Percentiles rank a stretch among this genome's conserved stretches.
Conservation (phyloP, 768 basidiomycete species). For the Mycena epipterygia region DNA sequence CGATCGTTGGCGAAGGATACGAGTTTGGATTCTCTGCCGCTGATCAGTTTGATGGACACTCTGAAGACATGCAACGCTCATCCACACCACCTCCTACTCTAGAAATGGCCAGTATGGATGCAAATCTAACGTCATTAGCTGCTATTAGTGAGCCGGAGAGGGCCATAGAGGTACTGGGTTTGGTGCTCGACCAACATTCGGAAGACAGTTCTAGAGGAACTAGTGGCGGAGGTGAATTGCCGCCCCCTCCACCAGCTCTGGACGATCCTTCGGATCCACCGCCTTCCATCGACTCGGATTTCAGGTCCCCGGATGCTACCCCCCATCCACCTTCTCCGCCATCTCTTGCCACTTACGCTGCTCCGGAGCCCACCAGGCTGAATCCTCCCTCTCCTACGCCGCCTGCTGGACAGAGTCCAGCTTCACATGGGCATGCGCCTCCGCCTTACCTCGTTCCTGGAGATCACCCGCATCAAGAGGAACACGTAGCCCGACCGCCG, state of each 20-base stretch:
- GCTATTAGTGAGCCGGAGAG: constrained; percentile 67
- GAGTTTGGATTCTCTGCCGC: constrained; percentile 79
- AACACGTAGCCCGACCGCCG: constrained; percentile 69
- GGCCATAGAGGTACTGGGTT: constrained; percentile 68
- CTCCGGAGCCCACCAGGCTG: constrained; percentile 46
- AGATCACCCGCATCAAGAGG: constrained; percentile 58
- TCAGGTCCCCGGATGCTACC: constrained; percentile 64
- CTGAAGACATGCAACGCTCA: constrained; percentile 73
- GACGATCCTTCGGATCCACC: constrained; percentile 93
- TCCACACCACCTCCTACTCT: constrained; percentile 82
- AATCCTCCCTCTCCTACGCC: constrained; percentile 50
- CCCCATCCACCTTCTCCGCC: constrained; percentile 52
- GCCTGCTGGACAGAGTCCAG: constrained; percentile 48
- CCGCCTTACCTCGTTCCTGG: constrained; percentile 82
- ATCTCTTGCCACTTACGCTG: constrained; percentile 44
- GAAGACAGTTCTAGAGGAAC: constrained; percentile 50
- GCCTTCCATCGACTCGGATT: constrained; percentile 89
- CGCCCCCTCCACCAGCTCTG: constrained; percentile 85
- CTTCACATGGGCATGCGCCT: constrained; percentile 73
- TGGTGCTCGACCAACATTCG: constrained; percentile 70
- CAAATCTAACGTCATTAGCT: constrained; percentile 76
- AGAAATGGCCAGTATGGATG: constrained; percentile 80
- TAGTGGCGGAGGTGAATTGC: constrained; percentile 60
- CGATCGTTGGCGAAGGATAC: constrained; percentile 80
- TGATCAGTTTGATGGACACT: constrained; percentile 88